Evolutionary conservation across 306 rosid species (phyloP).

Genomic region (Prunus dulcis): DNA sequence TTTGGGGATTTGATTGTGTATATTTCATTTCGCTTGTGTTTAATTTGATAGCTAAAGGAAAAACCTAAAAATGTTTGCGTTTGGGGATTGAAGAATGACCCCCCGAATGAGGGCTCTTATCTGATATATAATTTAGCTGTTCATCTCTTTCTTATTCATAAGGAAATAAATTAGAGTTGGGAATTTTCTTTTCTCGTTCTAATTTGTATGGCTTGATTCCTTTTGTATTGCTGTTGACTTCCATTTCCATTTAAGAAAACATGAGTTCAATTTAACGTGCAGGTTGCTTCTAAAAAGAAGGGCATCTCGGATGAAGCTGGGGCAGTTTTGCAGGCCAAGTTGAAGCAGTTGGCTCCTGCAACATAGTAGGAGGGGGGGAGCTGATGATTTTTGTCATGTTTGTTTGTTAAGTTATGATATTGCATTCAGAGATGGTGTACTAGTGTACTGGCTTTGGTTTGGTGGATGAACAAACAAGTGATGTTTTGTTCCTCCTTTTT

Average conservation of each 20-base stretch:
- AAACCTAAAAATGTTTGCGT: neutral
- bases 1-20: neutral
- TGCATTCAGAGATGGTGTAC: neutral
- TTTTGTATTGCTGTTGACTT: neutral
- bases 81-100: neutral
- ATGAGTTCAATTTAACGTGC: slow-evolving; percentile 32
- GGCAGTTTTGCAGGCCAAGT: slow-evolving; percentile 61
- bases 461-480: neutral
- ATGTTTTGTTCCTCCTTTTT: neutral
- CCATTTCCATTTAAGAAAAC: neutral
- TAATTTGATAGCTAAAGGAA: neutral
- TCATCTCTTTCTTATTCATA: neutral
- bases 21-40: neutral
- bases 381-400: neutral
- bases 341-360: slow-evolving; percentile 67
- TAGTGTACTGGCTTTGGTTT: neutral
- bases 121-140: neutral
- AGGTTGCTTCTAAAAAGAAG: slow-evolving; percentile 90
- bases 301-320: slow-evolving; percentile 68
- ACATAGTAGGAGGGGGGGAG: slow-evolving; percentile 22
- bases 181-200: neutral
- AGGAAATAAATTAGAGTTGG: neutral
- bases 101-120: neutral
- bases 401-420: neutral
- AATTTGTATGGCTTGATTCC: neutral